These are phyloP conservation scores for Nicotiana tomentosiformis DNA, from an alignment of 257 asterid species.

Conservation along the genomic window DNA sequence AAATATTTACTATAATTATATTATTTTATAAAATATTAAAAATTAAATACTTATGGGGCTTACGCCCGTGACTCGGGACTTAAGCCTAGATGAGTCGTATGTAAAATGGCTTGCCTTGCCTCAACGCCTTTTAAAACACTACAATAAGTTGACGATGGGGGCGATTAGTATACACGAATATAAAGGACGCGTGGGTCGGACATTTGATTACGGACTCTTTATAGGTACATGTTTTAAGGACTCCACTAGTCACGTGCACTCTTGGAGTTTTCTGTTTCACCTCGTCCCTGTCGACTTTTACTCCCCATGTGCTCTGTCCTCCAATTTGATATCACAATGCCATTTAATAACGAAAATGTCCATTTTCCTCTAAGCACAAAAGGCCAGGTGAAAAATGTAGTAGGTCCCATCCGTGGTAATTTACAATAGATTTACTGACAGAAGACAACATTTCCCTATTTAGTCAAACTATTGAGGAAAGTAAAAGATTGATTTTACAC, in stretches of 20 bases:
- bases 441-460: not conserved
- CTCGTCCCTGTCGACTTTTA: slow-evolving; percentile 24
- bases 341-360: slow-evolving; percentile 12
- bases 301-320: slow-evolving; percentile 26
- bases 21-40: too few species aligned
- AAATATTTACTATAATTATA: too few species aligned
- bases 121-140: too few species aligned
- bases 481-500: not conserved
- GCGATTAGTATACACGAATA: not conserved
- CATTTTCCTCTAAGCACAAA: not conserved
- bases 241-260: slow-evolving; percentile 28
- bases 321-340: not conserved
- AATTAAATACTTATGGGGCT: too few species aligned
- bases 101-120: too few species aligned
- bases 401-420: not conserved
- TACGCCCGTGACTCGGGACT: too few species aligned
- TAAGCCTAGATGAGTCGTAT: too few species aligned
- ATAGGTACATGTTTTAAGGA: not conserved
- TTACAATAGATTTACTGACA: not conserved
- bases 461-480: not conserved
- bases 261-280: slow-evolving; percentile 28
- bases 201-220: not conserved
- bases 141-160: not conserved
- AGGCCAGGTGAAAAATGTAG: not conserved
- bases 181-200: not conserved